Evolutionary conservation across 176 grass and related monocot species (phyloP), one percentile per base, ranked within the genome.

Genomic region (Poa pratensis): DNA sequence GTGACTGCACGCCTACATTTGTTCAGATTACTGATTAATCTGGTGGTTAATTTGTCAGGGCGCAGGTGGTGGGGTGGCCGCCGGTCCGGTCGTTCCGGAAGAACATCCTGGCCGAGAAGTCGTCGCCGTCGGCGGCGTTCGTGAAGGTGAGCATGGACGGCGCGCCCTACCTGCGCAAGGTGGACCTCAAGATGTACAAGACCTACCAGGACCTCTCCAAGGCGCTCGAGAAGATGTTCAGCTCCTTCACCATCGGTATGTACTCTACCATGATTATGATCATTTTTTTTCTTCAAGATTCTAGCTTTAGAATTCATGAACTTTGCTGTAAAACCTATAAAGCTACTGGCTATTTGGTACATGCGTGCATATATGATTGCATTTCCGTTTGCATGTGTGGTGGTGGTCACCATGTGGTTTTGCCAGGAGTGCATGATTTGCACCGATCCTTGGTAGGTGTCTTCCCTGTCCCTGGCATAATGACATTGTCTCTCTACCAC

Each of bases 131-230:
- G 0, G 54, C 48, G 0, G 89, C 93, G 11, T 94, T 95, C 53
- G 93, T 98, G 57, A 98, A 98, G 91, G 96, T 95, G 39, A 98
- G 96, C 91, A 89, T 98, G 89, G 96, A 98, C 67, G 96, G 93
- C 9, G 96, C 96, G 0, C 96, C 93, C 0, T 98, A 98, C 81
- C 93, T 98, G 45, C 91, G 96, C 50, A 95, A 98, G 88, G 92
- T 98, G 71, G 93, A 99, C 82, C 94, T 99, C 30, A 96, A 84
- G 39, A 91, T 84, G 90, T 94, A 99, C 90, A 94, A 62, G 51
- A 96, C 88, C 90, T 99, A 99, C 90, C 87, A 94, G 75, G 91
- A 99, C 37, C 94, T 99, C 70, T 96, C 96, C 80, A 83, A 76
- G 69, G 93, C 91, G n/a, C 88, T 99, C 4, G 90, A 96, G 86